phyloP scores from a whole-genome alignment of 225 moss, liverwort and hornwort species.

The Polytrichum formosum region DNA sequence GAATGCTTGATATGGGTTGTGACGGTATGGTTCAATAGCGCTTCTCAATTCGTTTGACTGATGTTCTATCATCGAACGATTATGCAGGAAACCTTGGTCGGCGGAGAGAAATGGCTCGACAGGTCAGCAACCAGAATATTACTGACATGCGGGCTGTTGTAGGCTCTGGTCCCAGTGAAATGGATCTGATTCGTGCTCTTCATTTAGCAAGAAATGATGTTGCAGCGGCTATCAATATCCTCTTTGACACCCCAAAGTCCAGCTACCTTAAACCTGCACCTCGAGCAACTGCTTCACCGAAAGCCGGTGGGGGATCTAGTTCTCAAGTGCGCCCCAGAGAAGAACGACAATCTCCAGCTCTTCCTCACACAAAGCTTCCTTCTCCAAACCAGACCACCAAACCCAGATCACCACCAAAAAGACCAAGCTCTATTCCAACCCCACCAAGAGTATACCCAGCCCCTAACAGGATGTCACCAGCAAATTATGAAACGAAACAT shows the following conservation, averaged over 20 bases:
- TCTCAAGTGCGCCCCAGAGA: constrained; percentile 20
- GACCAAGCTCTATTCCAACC: constrained; percentile 1
- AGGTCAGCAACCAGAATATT: constrained; percentile 63
- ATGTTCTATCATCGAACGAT: too few relatives aligned
- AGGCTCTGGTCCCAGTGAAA: constrained; percentile 74
- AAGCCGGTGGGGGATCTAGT: constrained; percentile 10
- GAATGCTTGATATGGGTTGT: too few relatives aligned
- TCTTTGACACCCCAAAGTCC: constrained; percentile 69
- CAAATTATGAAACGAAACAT: constrained; percentile 1
- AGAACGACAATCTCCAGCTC: constrained; percentile 5
- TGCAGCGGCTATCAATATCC: constrained; percentile 69
- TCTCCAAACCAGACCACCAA: constrained; percentile 14
- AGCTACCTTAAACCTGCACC: constrained; percentile 21
- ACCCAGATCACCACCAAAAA: constrained; percentile 14
- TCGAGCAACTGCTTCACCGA: constrained; percentile 22
- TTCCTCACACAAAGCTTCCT: constrained; percentile 13
- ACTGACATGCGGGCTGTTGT: constrained; percentile 75
- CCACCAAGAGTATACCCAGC: constrained; percentile 10
- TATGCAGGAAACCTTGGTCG: constrained; percentile 68
- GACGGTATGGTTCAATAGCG: too few relatives aligned
- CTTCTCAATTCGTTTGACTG: too few relatives aligned
- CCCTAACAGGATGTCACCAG: constrained; percentile 9
- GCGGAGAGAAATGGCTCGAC: constrained; percentile 77
- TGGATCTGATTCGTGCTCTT: constrained; percentile 85
- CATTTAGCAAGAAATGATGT: constrained; percentile 81